Base-by-base conservation (phyloP, 2,329 filamentous ascomycete genomes). In the Thielaviopsis euricoi region DNA sequence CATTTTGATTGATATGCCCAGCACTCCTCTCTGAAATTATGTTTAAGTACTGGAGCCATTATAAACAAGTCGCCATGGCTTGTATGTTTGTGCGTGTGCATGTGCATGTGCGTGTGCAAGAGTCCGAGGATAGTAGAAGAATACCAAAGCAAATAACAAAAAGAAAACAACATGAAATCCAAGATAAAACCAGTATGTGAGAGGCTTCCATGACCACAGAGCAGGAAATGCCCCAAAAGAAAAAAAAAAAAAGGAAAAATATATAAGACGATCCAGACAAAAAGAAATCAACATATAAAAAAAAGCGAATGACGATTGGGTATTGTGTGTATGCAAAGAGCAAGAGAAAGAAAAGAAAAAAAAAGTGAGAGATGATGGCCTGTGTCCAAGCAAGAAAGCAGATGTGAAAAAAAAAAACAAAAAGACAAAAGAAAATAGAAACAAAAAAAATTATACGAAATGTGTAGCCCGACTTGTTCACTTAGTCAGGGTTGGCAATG, bases 401-500 rank as follows among this genome's bases (percentile, higher is more conserved):
- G 9, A 26, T 26, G 25, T 26, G 25, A 33, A 23, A 37, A 19
- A 26, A 53, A 37, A 43, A 22, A 25, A 22, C 17, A 19, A 53
- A 21, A 23, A 37, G 17, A 21, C 23, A 50, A 58, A 15, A 46
- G 37, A 25, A 22, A 23, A 43, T n/a, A 55, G 25, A 54, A 25
- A 40, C 7, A 7, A 40, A 21, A 17, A 26, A 10, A 15, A 23
- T 46, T 15, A 4, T 46, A 13, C 19, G 33, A 13, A 22, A 7
- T 33, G 21, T 25, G 21, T 10, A 33, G 10, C 2, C n/a, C 7
- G 23, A n/a, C n/a, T n/a, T n/a, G n/a, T n/a, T 49, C 40, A 53
- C 61, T 74, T 71, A 79, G 69, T 93, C 88, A 19, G 88, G 88
- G 70, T 94, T 94, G 64, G 88, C 88, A 66, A 94, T 89, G 69